These are phyloP conservation scores for Orbilia oligospora DNA, from an alignment of 2,329 filamentous ascomycete genomes.

Conservation along the genomic window DNA sequence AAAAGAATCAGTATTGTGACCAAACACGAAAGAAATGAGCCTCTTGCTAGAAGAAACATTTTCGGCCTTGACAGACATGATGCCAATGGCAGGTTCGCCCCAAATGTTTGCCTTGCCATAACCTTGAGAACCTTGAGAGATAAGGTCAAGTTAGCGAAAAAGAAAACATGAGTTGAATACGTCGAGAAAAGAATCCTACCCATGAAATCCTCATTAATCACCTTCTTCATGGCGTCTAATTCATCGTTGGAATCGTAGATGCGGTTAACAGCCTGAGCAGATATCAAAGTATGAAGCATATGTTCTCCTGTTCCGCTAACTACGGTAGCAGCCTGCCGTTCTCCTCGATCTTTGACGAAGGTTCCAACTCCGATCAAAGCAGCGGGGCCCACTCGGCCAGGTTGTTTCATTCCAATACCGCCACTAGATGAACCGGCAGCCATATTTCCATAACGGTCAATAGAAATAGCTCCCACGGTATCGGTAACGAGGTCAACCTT, in stretches of 20 bases:
- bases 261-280: conserved; percentile 87
- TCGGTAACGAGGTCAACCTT: conserved; percentile 82
- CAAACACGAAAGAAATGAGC: conserved; percentile 82
- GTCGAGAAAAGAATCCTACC: conserved; percentile 67
- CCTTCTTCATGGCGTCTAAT: conserved; percentile 77
- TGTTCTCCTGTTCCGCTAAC: conserved; percentile 87
- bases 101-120: conserved; percentile 73
- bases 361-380: conserved; percentile 93
- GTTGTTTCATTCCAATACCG: conserved; percentile 98
- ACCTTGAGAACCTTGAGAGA: conserved; percentile 75
- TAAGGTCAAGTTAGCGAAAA: neutral
- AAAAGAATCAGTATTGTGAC: conserved; percentile 92
- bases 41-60: conserved; percentile 79
- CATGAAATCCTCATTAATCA: conserved; percentile 93
- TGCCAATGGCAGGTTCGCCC: conserved; percentile 88
- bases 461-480: conserved; percentile 94
- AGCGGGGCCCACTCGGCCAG: conserved; percentile 89
- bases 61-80: conserved; percentile 82
- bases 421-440: conserved; percentile 96
- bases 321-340: conserved; percentile 72
- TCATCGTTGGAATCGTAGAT: conserved; percentile 85
- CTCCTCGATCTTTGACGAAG: conserved; percentile 80
- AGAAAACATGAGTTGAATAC: neutral
- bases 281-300: conserved; percentile 90
- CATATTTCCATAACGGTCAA: conserved; percentile 87